These are phyloP conservation scores for Dacryopinax spathularia DNA, from an alignment of 768 basidiomycete genomes.

Conservation along the genomic window DNA sequence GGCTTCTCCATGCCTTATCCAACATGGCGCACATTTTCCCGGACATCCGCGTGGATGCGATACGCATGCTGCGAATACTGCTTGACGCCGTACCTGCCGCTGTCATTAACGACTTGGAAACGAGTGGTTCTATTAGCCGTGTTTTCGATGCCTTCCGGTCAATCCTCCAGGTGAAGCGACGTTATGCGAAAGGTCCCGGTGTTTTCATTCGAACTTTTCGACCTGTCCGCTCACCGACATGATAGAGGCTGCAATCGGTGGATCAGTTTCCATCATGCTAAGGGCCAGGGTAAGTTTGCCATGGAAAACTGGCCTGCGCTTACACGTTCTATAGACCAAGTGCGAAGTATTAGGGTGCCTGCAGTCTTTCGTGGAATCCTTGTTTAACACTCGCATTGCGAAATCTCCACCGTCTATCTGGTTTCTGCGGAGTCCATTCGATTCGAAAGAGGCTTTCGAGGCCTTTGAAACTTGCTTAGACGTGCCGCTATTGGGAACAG, in stretches of 20 bases:
- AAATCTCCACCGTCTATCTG: neutral
- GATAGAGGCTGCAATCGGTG: too few species aligned
- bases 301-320: too few species aligned
- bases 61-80: constrained; percentile 63
- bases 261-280: too few species aligned
- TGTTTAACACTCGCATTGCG: neutral
- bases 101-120: constrained; percentile 51
- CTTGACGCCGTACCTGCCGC: constrained; percentile 53
- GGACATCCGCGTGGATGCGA: constrained; percentile 81
- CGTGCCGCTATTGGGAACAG: neutral
- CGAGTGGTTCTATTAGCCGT: constrained; percentile 20
- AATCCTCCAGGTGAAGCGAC: constrained; percentile 44
- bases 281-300: too few species aligned
- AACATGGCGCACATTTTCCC: constrained; percentile 92
- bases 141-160: constrained; percentile 69
- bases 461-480: neutral
- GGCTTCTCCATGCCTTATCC: constrained; percentile 77
- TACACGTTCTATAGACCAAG: too few species aligned
- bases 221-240: too few species aligned
- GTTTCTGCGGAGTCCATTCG: neutral
- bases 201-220: constrained; percentile 12
- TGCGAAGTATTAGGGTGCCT: neutral
- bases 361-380: neutral
- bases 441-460: neutral
- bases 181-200: constrained; percentile 24